A percentile compares a stretch with the other conserved stretches of the same genome.
Evolutionary conservation across 495 filamentous ascomycete species (phyloP).

Genomic region (Neurospora sp.): DNA sequence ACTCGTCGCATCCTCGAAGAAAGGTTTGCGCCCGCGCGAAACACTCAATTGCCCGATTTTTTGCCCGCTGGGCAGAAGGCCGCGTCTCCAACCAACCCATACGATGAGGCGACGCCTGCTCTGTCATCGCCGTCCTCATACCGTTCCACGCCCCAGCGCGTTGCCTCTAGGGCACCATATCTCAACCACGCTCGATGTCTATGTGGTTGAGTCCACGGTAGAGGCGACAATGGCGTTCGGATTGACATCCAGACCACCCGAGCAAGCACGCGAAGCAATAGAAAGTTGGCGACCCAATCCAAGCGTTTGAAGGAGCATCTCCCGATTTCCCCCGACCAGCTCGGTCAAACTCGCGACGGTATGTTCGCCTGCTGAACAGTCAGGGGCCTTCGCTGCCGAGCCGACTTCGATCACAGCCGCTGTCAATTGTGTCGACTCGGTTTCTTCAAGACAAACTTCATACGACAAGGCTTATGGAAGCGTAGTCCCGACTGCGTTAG

Average conservation of each 20-base stretch:
- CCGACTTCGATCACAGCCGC: too few relatives aligned
- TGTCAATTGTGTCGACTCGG: too few relatives aligned
- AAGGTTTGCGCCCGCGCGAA: too few relatives aligned
- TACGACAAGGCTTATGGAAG: too few relatives aligned
- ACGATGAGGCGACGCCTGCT: neutral
- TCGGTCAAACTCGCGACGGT: rapidly evolving
- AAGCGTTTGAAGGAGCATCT: too few relatives aligned
- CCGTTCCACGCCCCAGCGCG: too few relatives aligned
- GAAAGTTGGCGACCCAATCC: neutral
- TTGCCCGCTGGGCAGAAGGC: neutral
- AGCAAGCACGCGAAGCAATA: neutral
- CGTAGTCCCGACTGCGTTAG: too few relatives aligned
- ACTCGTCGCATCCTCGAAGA: too few relatives aligned
- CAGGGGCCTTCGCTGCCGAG: neutral
- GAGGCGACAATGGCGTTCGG: neutral
- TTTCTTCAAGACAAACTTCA: too few relatives aligned
- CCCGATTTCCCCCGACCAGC: neutral
- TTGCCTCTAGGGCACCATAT: neutral
- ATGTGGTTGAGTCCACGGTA: neutral
- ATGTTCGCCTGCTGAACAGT: neutral
- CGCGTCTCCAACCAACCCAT: neutral
- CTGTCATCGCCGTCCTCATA: too few relatives aligned
- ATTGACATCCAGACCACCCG: neutral
- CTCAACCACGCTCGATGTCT: neutral
- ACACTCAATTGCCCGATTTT: neutral